These are phyloP conservation scores for Deinandra increscens DNA, from an alignment of 129 eudicot species.

Conservation along the genomic window DNA sequence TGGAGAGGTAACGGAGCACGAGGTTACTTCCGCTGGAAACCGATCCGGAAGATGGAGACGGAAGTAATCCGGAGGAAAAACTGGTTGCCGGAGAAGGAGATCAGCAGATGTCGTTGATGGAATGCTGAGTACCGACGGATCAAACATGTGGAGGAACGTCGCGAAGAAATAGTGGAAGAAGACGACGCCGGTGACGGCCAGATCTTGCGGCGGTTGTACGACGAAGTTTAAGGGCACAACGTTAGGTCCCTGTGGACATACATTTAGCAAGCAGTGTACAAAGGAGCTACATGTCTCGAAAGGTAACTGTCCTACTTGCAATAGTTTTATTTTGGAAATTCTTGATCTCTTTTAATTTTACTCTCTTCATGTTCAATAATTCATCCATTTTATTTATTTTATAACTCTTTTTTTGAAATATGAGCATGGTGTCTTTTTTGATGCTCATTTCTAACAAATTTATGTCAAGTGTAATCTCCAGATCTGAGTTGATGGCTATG, in stretches of 20 bases:
- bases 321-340: constrained; percentile 67
- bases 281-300: constrained; percentile 65
- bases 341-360: constrained; percentile 69
- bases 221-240: constrained; percentile 72
- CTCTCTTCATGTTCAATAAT: background rate
- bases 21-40: constrained; percentile 38
- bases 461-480: no score
- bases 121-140: constrained; percentile 56
- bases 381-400: background rate
- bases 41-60: constrained; percentile 18
- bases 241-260: constrained; percentile 83
- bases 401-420: background rate
- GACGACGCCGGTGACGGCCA: constrained; percentile 36
- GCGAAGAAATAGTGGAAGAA: constrained; percentile 33
- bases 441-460: no score
- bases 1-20: constrained; percentile 22
- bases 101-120: constrained; percentile 64
- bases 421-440: no score
- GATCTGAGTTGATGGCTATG: no score
- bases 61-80: constrained; percentile 9
- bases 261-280: constrained; percentile 81
- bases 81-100: constrained; percentile 26
- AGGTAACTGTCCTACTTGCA: constrained; percentile 88
- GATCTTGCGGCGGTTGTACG: constrained; percentile 63
- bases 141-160: constrained; percentile 13